Conservation (phyloP, 2,329 filamentous ascomycete species). For the Fusarium proliferatum region DNA sequence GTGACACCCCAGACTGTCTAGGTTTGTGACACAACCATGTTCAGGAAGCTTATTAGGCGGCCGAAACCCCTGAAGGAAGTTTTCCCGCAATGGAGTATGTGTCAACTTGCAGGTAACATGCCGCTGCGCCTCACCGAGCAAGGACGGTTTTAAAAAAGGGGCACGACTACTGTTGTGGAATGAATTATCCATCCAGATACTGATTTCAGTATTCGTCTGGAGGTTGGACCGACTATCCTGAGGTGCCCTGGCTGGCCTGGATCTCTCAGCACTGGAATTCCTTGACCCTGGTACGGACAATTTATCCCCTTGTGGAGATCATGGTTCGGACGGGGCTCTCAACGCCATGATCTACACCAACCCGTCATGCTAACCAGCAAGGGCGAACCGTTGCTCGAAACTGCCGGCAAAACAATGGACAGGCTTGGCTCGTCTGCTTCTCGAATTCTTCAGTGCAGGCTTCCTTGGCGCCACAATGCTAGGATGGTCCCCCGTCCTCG, state of each 20-base stretch:
- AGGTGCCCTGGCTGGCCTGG: conserved; percentile 22
- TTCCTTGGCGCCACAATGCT: conserved; percentile 34
- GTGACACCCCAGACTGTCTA: conserved; percentile 29
- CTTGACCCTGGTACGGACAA: conserved; percentile 43
- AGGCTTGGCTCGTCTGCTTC: conserved; percentile 34
- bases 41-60: conserved; percentile 33
- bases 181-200: conserved; percentile 21
- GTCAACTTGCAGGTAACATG: conserved; percentile 40
- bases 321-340: conserved; percentile 47
- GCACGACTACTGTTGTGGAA: conserved; percentile 27
- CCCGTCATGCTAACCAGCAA: conserved; percentile 44
- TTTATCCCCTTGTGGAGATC: conserved; percentile 48
- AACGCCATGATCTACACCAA: conserved; percentile 47
- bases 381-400: conserved; percentile 42
- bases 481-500: conserved; percentile 26
- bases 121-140: conserved; percentile 37
- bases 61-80: conserved; percentile 35
- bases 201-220: conserved; percentile 22
- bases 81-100: conserved; percentile 38
- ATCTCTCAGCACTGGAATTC: conserved; percentile 26
- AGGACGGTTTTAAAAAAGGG: conserved; percentile 36
- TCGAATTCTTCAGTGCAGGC: conserved; percentile 32
- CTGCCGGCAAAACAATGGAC: conserved; percentile 40
- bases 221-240: conserved; percentile 27
- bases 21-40: conserved; percentile 38